Base-by-base conservation (phyloP, 176 grass and related monocot genomes). In the Stipa capillata region DNA sequence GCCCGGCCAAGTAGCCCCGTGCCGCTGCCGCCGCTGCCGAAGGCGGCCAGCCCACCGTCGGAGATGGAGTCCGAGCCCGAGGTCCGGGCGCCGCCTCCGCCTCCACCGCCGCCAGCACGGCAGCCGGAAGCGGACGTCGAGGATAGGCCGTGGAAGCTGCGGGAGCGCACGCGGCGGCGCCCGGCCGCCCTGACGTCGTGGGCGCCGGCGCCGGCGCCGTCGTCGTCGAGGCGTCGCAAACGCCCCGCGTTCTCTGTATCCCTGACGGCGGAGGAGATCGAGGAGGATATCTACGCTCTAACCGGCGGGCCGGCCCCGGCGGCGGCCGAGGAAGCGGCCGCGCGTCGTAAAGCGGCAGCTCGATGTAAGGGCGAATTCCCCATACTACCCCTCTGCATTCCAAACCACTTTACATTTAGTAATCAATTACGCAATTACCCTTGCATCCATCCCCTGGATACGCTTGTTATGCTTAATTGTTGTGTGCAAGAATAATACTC, bases 251-350 rank as follows among this genome's bases (percentile, higher is more conserved):
- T 99, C 76, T 91, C 96, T 1, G 79, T 99, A 1, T 1, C 56
- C 2, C 92, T 99, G 13, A 74, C 67, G 40, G 44, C 63, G 44
- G 96, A 99, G 70, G 96, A 99, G 92, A 87, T 99, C 78, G 92
- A 99, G 86, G 92, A 94, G 70, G 96, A 99, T 80, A 74, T 99
- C 82, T 99, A 99, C 87, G 81, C 96, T 51, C 69, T 99, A 5
- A 99, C 96, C 28, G 96, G 86, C 69, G 78, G n/a, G 86, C 24
- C 77, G 87, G 52, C 96, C 90, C 43, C 83, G 92, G 77, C 96
- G 92, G 68, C 90, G 96, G 86, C 96, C 96, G 1, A 88, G 82
- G 86, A 92, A 92, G 83, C 85, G 96, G 74, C 90, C 86, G 42
- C 86, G 90, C 72, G 68, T 48, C 86, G 85, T 99, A 70, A 92